Percentiles rank a stretch among this genome's conserved stretches.
These are phyloP conservation scores for Alternaria tenuissima DNA, from an alignment of 2,329 filamentous ascomycete species.

Conservation along the genomic window DNA sequence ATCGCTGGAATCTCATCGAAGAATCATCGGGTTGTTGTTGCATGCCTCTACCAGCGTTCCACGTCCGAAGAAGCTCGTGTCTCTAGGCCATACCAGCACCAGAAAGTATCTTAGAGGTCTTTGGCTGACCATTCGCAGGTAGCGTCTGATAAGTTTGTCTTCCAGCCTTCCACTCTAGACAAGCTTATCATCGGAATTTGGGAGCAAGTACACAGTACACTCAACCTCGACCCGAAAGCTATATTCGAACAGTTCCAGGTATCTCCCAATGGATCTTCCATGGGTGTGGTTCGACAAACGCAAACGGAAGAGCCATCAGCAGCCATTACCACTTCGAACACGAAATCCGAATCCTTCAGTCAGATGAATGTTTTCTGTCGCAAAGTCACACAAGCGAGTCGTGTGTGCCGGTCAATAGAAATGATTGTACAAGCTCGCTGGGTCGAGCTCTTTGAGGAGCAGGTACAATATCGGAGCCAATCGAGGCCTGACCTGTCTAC, in stretches of 20 bases:
- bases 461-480: conserved; percentile 55
- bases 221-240: conserved; percentile 52
- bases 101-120: not conserved
- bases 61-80: not conserved
- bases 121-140: conserved; percentile 11
- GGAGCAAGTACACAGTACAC: conserved; percentile 58
- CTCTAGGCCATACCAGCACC: not conserved
- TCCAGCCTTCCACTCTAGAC: conserved; percentile 58
- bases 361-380: conserved; percentile 56
- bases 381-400: conserved; percentile 60
- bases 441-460: conserved; percentile 64
- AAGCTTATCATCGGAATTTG: conserved; percentile 61
- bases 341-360: conserved; percentile 43
- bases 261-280: conserved; percentile 20
- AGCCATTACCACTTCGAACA: conserved; percentile 15
- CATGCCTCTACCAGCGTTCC: not conserved
- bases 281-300: conserved; percentile 22
- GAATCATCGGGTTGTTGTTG: not conserved
- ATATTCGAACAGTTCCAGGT: conserved; percentile 46
- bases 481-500: conserved; percentile 53
- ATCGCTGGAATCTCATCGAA: not conserved
- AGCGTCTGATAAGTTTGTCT: conserved; percentile 49
- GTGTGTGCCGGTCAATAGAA: conserved; percentile 64
- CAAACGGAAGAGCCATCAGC: conserved; percentile 12
- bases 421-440: conserved; percentile 67